phyloP scores from a whole-genome alignment of 106 monocot genomes.

The Acorus gramineus region DNA sequence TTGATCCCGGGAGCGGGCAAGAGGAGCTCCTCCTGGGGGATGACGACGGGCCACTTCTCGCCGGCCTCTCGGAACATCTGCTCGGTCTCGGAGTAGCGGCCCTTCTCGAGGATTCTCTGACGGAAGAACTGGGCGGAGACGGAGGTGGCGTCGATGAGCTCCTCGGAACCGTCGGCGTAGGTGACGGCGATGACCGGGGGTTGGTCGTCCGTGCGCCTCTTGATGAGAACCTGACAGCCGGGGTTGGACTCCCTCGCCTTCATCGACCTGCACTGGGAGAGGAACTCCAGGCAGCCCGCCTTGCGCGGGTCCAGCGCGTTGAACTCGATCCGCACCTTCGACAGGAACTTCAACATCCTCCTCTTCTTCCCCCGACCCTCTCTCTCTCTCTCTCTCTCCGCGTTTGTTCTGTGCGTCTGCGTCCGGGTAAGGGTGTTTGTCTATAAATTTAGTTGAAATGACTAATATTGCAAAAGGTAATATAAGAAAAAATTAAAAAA shows the following conservation, averaged over 20 bases:
- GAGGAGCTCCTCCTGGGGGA: conserved; percentile 66
- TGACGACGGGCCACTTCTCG: conserved; percentile 84
- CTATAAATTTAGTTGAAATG: too few species aligned
- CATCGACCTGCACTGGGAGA: conserved; percentile 71
- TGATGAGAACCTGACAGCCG: conserved; percentile 56
- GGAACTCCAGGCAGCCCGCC: conserved; percentile 78
- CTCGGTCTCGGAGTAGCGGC: conserved; percentile 74
- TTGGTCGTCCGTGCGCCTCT: conserved; percentile 46
- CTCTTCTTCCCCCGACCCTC: not conserved
- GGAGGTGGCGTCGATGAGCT: conserved; percentile 59
- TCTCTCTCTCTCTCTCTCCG: too few species aligned
- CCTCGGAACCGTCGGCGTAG: conserved; percentile 78
- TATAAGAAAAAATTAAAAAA: too few species aligned
- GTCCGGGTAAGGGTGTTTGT: too few species aligned
- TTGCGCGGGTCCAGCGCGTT: conserved; percentile 80
- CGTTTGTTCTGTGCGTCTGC: too few species aligned
- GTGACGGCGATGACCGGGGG: conserved; percentile 84
- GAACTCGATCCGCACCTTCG: conserved; percentile 80
- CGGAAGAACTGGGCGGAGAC: conserved; percentile 62
- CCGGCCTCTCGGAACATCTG: conserved; percentile 98
- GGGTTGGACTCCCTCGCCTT: conserved; percentile 85
- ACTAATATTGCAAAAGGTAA: too few species aligned
- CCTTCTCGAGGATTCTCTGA: conserved; percentile 52
- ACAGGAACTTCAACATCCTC: conserved; percentile 87
- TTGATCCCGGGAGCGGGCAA: conserved; percentile 67